Conservation (phyloP, 2,329 filamentous ascomycete species). For the Dothideomycetes sp. region DNA sequence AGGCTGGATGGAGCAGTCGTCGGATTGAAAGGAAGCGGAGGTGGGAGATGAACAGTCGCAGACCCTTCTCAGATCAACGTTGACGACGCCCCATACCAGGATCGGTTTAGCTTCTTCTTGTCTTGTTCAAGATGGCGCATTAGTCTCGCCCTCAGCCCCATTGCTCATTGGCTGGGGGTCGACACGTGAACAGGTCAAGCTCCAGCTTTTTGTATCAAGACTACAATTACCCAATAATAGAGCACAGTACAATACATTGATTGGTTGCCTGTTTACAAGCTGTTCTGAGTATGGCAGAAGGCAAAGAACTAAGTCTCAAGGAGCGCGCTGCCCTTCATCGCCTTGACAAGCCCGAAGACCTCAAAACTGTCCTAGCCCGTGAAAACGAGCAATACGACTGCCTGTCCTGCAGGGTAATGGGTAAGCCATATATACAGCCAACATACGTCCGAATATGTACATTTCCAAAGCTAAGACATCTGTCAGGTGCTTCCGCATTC, state of each 20-base stretch:
- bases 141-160: no score
- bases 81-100: neutral
- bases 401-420: constrained; percentile 21
- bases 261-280: no score
- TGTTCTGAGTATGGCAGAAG: neutral
- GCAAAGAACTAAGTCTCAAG: neutral
- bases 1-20: neutral
- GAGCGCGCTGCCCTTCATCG: neutral
- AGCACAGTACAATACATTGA: no score
- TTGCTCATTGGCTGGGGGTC: no score
- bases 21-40: neutral
- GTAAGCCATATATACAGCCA: constrained; percentile 10
- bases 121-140: no score
- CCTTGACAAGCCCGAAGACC: constrained; percentile 7
- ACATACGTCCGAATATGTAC: neutral
- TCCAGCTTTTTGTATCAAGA: no score
- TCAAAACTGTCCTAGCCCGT: constrained; percentile 28
- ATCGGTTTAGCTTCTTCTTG: neutral
- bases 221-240: no score
- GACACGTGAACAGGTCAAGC: no score
- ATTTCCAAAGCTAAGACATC: neutral
- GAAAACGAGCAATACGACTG: constrained; percentile 33
- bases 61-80: neutral
- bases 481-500: constrained; percentile 33
- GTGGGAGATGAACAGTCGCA: neutral